A percentile compares a stretch with the other conserved stretches of the same genome.
Conservation (phyloP, 352 stramenopile species). For the Phytophthora melonis region DNA sequence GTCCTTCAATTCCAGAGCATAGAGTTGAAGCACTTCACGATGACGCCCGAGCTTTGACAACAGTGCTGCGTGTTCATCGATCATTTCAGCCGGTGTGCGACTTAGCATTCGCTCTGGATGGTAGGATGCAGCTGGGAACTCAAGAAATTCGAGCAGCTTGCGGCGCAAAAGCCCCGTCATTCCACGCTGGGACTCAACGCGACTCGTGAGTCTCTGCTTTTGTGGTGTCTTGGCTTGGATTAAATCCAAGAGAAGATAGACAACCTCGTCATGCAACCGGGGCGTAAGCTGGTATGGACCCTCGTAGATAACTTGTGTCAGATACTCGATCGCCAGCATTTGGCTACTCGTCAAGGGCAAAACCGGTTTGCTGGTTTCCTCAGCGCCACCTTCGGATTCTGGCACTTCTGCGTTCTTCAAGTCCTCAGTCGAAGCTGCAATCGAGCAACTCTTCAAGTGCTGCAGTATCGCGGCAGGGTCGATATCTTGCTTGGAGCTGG, state of each 20-base stretch:
- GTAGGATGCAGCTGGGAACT: slow-evolving; percentile 59
- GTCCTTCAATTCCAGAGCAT: slow-evolving; percentile 80
- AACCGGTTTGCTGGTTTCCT: slow-evolving; percentile 19
- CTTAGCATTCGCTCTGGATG: slow-evolving; percentile 87
- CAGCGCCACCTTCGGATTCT: slow-evolving; percentile 18
- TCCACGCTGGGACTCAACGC: slow-evolving; percentile 64
- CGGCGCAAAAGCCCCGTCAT: slow-evolving; percentile 64
- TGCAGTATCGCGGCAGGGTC: slow-evolving; percentile 67
- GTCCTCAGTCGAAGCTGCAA: slow-evolving; percentile 16
- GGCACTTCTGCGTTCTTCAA: not conserved
- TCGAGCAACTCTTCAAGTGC: slow-evolving; percentile 74
- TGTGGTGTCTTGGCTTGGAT: slow-evolving; percentile 58
- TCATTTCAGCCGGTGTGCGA: slow-evolving; percentile 76
- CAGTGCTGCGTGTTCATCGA: slow-evolving; percentile 81
- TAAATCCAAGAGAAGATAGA: slow-evolving; percentile 80
- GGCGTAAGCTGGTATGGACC: slow-evolving; percentile 40
- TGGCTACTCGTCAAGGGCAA: slow-evolving; percentile 70
- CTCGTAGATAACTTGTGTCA: slow-evolving; percentile 74
- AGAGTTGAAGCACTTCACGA: slow-evolving; percentile 84
- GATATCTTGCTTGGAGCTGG: slow-evolving; percentile 60
- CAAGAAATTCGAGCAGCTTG: slow-evolving; percentile 77
- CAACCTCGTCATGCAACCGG: slow-evolving; percentile 81
- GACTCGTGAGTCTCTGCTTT: slow-evolving; percentile 54
- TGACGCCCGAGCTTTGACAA: slow-evolving; percentile 81
- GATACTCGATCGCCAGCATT: slow-evolving; percentile 83